Evolutionary conservation across 805 yeast genomes (phyloP).

Genomic region (Novakomyces olei): DNA sequence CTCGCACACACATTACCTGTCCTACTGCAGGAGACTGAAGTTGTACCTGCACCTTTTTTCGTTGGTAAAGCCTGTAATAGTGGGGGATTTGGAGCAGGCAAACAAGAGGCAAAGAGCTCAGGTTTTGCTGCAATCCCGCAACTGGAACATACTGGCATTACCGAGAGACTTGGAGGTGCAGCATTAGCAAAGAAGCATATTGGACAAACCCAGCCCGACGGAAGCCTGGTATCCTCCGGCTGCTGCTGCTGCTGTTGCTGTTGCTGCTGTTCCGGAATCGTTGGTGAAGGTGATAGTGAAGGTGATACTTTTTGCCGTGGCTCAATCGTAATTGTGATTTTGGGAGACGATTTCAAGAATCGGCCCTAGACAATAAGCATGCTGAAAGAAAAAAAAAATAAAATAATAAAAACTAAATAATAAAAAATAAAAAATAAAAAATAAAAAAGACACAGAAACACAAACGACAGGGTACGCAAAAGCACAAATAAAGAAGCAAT

Average conservation of each 20-base stretch:
- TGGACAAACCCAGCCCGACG: slow-evolving; percentile 56
- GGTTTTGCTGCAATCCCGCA: slow-evolving; percentile 37
- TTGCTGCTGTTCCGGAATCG: slow-evolving; percentile 4
- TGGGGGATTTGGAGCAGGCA: not conserved
- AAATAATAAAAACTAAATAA: not conserved
- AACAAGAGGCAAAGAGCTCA: slow-evolving; percentile 10
- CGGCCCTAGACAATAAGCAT: slow-evolving; percentile 16
- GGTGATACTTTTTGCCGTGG: slow-evolving; percentile 4
- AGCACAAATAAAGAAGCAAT: slow-evolving; percentile 21
- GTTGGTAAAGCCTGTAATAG: not conserved
- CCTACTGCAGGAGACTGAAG: slow-evolving; percentile 27
- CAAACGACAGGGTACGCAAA: too few relatives aligned
- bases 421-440: too few relatives aligned
- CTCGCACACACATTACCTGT: too few relatives aligned
- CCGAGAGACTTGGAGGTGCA: slow-evolving; percentile 16
- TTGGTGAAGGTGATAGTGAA: not conserved
- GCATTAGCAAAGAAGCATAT: slow-evolving; percentile 59
- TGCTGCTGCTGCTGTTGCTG: slow-evolving; percentile 4
- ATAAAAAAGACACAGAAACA: too few relatives aligned
- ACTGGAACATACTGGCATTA: slow-evolving; percentile 28
- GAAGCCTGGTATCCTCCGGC: slow-evolving; percentile 3
- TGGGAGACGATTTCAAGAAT: slow-evolving; percentile 59
- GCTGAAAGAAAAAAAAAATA: slow-evolving; percentile 6
- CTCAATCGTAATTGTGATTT: slow-evolving; percentile 28
- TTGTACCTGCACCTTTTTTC: slow-evolving; percentile 4